These are phyloP conservation scores for Lactarius hatsudake DNA, from an alignment of 768 basidiomycete genomes.

Conservation along the genomic window DNA sequence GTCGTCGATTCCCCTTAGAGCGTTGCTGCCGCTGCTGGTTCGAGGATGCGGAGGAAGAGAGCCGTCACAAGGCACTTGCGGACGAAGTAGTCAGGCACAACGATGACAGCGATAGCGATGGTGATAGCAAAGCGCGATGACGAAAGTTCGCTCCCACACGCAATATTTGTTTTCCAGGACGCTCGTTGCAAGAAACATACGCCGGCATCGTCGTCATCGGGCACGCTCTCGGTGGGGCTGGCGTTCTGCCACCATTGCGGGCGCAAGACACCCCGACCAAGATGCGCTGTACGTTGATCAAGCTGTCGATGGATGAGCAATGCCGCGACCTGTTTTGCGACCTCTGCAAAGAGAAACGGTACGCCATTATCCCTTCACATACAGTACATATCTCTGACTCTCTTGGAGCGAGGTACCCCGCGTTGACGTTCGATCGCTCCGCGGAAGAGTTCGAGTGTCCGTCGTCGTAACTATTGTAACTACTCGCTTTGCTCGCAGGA, in stretches of 20 bases:
- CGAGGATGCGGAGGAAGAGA: slow-evolving; percentile 13
- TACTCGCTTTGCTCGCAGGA: slow-evolving; percentile 44
- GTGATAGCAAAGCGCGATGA: background rate
- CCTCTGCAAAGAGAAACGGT: slow-evolving; percentile 25
- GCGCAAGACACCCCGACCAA: slow-evolving; percentile 8
- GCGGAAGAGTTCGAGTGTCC: slow-evolving; percentile 42
- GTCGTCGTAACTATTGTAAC: slow-evolving; percentile 42
- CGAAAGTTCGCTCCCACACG: background rate
- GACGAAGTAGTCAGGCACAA: background rate
- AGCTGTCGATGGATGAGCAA: background rate
- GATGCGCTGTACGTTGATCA: slow-evolving; percentile 14
- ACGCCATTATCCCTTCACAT: too few species aligned
- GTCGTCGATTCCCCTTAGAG: background rate
- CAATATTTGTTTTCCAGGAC: background rate
- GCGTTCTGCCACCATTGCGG: slow-evolving; percentile 25
- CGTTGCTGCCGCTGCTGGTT: background rate
- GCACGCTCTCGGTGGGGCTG: too few species aligned
- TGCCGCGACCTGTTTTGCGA: slow-evolving; percentile 18
- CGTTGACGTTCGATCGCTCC: slow-evolving; percentile 37
- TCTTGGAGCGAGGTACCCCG: slow-evolving; percentile 36
- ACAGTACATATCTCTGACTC: background rate
- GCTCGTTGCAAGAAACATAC: background rate
- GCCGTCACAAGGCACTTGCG: background rate
- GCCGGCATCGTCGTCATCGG: background rate
- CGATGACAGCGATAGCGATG: background rate